phyloP scores from a whole-genome alignment of 2,329 filamentous ascomycete genomes.

The Sarocladium strictum region DNA sequence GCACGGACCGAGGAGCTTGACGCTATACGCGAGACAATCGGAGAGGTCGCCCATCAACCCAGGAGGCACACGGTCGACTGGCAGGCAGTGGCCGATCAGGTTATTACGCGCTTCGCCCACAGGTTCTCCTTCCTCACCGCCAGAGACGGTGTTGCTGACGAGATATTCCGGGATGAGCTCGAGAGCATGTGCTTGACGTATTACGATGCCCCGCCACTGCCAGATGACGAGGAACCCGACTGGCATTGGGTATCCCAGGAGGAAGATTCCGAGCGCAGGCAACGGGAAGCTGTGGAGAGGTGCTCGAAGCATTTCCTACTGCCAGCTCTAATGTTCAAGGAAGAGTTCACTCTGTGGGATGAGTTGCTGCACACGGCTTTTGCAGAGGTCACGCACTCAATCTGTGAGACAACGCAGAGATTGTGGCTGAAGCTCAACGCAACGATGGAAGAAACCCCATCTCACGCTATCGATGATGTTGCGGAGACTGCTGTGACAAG shows the following conservation, averaged over 20 bases:
- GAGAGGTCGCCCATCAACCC: conserved; percentile 30
- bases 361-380: conserved; percentile 38
- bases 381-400: conserved; percentile 27
- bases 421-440: neutral
- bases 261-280: conserved; percentile 24
- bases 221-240: conserved; percentile 19
- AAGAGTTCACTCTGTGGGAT: conserved; percentile 34
- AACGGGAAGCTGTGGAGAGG: conserved; percentile 28
- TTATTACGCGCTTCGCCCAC: conserved; percentile 56
- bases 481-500: neutral
- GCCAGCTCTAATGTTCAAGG: conserved; percentile 17
- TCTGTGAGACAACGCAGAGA: conserved; percentile 26
- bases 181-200: conserved; percentile 34
- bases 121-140: conserved; percentile 39
- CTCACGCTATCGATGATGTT: neutral
- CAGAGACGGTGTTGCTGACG: conserved; percentile 17
- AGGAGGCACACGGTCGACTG: conserved; percentile 43
- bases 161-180: conserved; percentile 28
- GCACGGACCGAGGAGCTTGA: conserved; percentile 24
- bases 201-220: conserved; percentile 31
- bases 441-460: neutral
- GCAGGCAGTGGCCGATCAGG: conserved; percentile 61
- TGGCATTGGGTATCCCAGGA: conserved; percentile 9
- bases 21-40: conserved; percentile 37
- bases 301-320: conserved; percentile 42